Conservation (phyloP, 306 rosid species). For the Trifolium repens region DNA sequence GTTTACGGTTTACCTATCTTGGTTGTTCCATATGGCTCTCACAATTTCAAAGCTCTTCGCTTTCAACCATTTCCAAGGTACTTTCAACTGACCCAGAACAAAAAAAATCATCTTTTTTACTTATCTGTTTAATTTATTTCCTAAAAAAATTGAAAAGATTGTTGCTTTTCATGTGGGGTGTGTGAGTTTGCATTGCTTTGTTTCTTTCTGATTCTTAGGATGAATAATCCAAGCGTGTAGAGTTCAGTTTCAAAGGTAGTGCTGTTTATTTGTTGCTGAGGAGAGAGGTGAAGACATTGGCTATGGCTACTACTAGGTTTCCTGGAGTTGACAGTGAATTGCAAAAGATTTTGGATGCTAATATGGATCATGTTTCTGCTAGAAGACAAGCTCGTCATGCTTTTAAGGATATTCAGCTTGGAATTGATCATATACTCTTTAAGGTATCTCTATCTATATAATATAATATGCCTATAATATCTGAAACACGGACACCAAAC, state of each 20-base stretch:
- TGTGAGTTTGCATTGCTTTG: constrained; percentile 9
- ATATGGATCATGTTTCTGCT: constrained; percentile 72
- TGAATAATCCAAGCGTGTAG: constrained; percentile 33
- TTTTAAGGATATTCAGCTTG: constrained; percentile 79
- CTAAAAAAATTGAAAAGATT: too few relatives aligned
- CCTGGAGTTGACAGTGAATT: constrained; percentile 59
- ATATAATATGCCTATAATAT: too few relatives aligned
- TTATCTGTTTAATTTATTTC: neutral
- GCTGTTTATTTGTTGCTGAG: constrained; percentile 15
- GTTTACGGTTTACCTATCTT: too few relatives aligned
- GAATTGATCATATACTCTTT: constrained; percentile 79
- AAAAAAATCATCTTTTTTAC: neutral
- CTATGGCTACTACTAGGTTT: constrained; percentile 44
- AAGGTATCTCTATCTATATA: constrained; percentile 48
- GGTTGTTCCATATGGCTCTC: neutral
- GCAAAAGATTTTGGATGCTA: constrained; percentile 66
- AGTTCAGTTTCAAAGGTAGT: constrained; percentile 35
- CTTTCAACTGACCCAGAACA: neutral
- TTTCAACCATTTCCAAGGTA: constrained; percentile 5
- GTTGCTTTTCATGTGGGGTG: neutral
- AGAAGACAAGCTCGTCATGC: constrained; percentile 86
- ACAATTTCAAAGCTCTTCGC: neutral
- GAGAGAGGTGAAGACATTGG: constrained; percentile 46
- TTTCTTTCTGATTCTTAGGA: constrained; percentile 21
- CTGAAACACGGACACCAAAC: too few relatives aligned